Evolutionary conservation across 805 yeast genomes (phyloP).

Genomic region (Deakozyma indianensis): DNA sequence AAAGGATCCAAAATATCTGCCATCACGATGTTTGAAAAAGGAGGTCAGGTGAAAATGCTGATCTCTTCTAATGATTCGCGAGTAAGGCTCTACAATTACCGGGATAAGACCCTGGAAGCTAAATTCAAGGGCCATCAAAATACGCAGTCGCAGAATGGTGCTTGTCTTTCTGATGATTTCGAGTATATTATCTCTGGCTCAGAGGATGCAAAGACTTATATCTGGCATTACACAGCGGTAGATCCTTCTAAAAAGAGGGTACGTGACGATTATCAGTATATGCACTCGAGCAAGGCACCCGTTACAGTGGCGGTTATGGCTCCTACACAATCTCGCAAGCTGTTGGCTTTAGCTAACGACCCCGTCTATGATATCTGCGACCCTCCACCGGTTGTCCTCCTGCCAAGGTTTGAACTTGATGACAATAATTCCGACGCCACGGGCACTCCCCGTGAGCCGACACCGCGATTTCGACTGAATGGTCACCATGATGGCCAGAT

Average conservation of each 20-base stretch:
- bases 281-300: constrained; percentile 62
- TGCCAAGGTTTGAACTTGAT: background rate
- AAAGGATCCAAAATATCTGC: constrained; percentile 62
- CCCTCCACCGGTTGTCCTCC: constrained; percentile 19
- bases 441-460: background rate
- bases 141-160: constrained; percentile 56
- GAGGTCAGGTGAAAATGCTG: constrained; percentile 25
- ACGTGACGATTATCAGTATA: constrained; percentile 45
- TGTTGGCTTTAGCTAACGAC: constrained; percentile 63
- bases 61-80: constrained; percentile 76
- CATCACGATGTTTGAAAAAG: constrained; percentile 32
- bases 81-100: constrained; percentile 48
- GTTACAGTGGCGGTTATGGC: constrained; percentile 72
- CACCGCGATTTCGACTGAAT: constrained; percentile 4
- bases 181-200: constrained; percentile 59
- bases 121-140: constrained; percentile 64
- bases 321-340: constrained; percentile 49
- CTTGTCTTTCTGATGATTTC: constrained; percentile 44
- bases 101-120: constrained; percentile 40
- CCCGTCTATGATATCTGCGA: constrained; percentile 50
- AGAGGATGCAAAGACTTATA: constrained; percentile 76
- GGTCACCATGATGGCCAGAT: constrained; percentile 25
- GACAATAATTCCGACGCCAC: background rate
- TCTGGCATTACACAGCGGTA: constrained; percentile 39
- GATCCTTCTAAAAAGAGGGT: constrained; percentile 11